A percentile compares a stretch with the other conserved stretches of the same genome.
Evolutionary conservation across 1,284 basidiomycete genomes (phyloP).

Genomic region (Leccinum griseonigrum): DNA sequence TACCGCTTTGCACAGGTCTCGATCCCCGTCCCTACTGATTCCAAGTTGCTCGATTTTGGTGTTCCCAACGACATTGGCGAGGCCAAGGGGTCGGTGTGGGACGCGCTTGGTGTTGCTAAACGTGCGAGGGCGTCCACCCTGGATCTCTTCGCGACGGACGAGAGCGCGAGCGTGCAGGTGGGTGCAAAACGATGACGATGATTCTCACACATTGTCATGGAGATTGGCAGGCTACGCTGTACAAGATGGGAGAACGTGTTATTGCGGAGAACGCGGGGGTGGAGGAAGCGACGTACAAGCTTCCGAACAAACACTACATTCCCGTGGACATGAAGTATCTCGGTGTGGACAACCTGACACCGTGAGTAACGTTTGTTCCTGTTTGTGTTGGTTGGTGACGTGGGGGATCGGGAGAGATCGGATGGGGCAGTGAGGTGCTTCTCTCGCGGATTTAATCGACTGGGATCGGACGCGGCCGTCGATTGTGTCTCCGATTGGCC

Average conservation of each 20-base stretch:
- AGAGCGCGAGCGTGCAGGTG: conserved; percentile 91
- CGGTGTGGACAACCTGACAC: conserved; percentile 50
- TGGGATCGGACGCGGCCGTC: not conserved
- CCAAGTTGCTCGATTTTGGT: conserved; percentile 46
- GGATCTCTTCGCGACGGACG: conserved; percentile 82
- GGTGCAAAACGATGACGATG: conserved; percentile 14
- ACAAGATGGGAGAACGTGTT: conserved; percentile 82
- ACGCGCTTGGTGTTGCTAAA: conserved; percentile 53
- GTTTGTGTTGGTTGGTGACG: conserved; percentile 19
- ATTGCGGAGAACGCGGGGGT: conserved; percentile 66
- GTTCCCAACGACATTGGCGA: conserved; percentile 43
- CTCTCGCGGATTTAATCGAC: not conserved
- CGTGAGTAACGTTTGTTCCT: conserved; percentile 35
- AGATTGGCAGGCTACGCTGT: conserved; percentile 73
- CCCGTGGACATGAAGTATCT: conserved; percentile 76
- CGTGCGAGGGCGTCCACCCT: conserved; percentile 70
- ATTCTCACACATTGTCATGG: not conserved
- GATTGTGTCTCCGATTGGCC: conserved; percentile 12
- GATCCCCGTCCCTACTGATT: conserved; percentile 47
- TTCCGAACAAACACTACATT: conserved; percentile 96
- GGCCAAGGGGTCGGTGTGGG: conserved; percentile 54
- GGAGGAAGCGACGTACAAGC: conserved; percentile 63
- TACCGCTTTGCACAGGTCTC: conserved; percentile 61
- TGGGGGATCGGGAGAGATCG: conserved; percentile 19
- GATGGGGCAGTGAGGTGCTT: conserved; percentile 4